Percentiles rank a stretch among this genome's conserved stretches.
Conservation (phyloP, 257 asterid species). For the Solanum ossicruentum region DNA sequence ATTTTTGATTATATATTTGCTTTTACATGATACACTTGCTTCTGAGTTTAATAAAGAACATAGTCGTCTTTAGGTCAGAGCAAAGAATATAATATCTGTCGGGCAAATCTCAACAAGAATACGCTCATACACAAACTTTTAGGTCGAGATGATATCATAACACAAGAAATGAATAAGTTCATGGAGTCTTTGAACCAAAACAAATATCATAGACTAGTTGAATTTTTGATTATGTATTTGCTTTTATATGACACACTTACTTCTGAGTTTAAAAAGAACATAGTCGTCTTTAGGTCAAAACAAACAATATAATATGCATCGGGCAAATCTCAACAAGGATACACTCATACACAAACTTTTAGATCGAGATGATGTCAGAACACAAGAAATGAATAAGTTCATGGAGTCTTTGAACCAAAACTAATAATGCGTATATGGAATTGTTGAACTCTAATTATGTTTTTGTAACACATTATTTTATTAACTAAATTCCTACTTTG, state of each 20-base stretch:
- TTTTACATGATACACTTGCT: not conserved
- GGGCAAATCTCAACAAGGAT: rapidly evolving
- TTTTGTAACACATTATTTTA: not conserved
- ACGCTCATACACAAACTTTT: not conserved
- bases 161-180: not conserved
- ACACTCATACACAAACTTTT: not conserved
- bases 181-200: not conserved
- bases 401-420: not conserved
- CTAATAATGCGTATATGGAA: not conserved
- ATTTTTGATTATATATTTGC: not conserved
- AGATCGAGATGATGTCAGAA: not conserved
- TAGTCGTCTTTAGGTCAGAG: not conserved
- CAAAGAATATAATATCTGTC: not conserved
- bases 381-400: not conserved
- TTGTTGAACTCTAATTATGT: not conserved
- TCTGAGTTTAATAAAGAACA: not conserved
- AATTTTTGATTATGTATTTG: not conserved
- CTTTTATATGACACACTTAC: not conserved
- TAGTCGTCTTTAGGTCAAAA: not conserved
- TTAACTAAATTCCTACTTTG: too few species aligned
- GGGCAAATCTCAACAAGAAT: rapidly evolving
- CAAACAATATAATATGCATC: not conserved
- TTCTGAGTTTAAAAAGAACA: not conserved
- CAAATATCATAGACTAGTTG: not conserved
- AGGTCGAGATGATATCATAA: not conserved